Base-by-base conservation (phyloP, 2,329 filamentous ascomycete species). In the Dactylellina leptospora region DNA sequence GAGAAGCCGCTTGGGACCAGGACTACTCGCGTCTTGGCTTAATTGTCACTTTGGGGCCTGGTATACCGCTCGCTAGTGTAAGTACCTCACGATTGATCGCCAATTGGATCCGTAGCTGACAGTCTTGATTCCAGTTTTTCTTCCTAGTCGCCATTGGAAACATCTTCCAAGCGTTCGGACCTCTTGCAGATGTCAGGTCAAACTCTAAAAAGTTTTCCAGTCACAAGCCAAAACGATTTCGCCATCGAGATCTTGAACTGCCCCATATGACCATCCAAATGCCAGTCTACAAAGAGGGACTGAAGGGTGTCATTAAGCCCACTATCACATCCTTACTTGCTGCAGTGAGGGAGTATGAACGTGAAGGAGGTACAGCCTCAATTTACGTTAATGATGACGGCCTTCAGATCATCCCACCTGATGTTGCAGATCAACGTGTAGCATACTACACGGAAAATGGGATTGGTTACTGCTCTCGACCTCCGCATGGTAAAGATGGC, bases 371-470 rank as follows among this genome's bases (percentile, higher is more conserved):
- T 6, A 85, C 86, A 0, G 87, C 87, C 25, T 88, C 86, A 76
- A 87, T 90, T 74, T 88, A 88, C 75, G 80, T 89, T 77, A 89
- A 89, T 74, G 87, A 90, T 63, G 87, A 90, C 74, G 87, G 87
- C 61, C 86, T 89, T 84, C 87, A 88, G 77, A 79, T 87, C 38
- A 80, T 89, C 13, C 79, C 83, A 77, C 76, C 56, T 77, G 79
- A 6, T 77, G 76, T 27, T 78, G 79, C 22, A 66, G 80, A 79
- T 5, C 36, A 63, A 18, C 36, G 60, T 16, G 44, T 38, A 4
- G 48, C 54, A 22, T 63, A 22, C 28, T 63, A 63, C 13, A 16
- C 16, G 9, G 50, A 63, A 13, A 55, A 63, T 30, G 28, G 50
- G 16, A 55, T 63, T 16, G 60, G 50, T 4, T 63, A 45, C 20